These are phyloP conservation scores for Corylus avellana DNA, from an alignment of 306 rosid genomes.

Conservation along the genomic window DNA sequence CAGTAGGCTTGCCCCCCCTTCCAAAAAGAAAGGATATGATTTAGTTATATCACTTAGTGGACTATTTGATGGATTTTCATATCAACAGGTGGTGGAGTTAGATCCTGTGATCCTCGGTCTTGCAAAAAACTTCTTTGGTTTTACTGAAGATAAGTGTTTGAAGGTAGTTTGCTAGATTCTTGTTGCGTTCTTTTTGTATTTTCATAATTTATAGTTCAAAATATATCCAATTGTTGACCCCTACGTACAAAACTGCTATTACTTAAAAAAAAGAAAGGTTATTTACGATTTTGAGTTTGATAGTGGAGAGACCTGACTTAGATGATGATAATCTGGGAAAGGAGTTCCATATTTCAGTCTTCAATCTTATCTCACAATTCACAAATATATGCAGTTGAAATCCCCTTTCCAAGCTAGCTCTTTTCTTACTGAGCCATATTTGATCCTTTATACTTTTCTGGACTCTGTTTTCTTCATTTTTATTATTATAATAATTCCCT, in stretches of 20 bases:
- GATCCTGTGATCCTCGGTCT: constrained; percentile 66
- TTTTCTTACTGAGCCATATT: background rate
- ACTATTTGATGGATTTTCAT: constrained; percentile 12
- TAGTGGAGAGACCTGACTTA: background rate
- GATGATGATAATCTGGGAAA: background rate
- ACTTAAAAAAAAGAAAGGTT: no score
- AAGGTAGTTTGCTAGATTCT: constrained; percentile 51
- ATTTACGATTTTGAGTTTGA: background rate
- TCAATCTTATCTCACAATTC: background rate
- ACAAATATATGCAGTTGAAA: background rate
- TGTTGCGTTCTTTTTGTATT: background rate
- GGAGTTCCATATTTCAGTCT: background rate
- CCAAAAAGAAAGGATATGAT: constrained; percentile 2
- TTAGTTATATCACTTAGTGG: background rate
- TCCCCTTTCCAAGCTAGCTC: background rate
- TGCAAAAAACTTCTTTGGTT: constrained; percentile 72
- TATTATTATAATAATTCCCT: no score
- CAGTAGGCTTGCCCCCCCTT: background rate
- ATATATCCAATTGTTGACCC: background rate
- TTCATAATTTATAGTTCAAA: background rate
- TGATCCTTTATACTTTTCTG: background rate
- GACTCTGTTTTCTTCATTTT: background rate
- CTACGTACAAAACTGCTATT: background rate
- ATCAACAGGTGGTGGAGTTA: constrained; percentile 81
- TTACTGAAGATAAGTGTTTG: constrained; percentile 67